Percentiles rank a stretch among this genome's conserved stretches.
Evolutionary conservation across 192 early-diverging fungal genomes (phyloP).

Genomic region (Chytriomyces sp.): DNA sequence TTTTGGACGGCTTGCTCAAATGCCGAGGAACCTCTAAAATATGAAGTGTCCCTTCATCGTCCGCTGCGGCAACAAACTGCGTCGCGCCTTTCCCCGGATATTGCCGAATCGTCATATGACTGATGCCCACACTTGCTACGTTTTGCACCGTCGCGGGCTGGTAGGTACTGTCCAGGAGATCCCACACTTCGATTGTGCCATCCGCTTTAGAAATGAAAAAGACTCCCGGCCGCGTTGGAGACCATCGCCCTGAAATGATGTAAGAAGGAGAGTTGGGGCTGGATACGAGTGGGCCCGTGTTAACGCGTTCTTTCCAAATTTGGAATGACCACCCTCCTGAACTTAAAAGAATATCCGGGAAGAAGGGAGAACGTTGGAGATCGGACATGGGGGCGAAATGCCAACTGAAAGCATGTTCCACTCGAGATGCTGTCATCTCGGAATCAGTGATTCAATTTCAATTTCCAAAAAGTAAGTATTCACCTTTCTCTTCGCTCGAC

Average conservation of each 20-base stretch:
- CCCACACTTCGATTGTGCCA: slow-evolving; percentile 65
- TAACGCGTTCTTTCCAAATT: slow-evolving; percentile 59
- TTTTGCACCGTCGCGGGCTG: slow-evolving; percentile 51
- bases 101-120: slow-evolving; percentile 52
- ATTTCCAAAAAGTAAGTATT: background rate
- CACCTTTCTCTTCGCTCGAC: slow-evolving; percentile 60
- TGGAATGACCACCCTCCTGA: slow-evolving; percentile 65
- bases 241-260: slow-evolving; percentile 59
- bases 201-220: slow-evolving; percentile 64
- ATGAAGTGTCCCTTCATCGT: slow-evolving; percentile 67
- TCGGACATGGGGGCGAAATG: slow-evolving; percentile 63
- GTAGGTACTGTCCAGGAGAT: slow-evolving; percentile 63
- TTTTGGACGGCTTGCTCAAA: slow-evolving; percentile 52
- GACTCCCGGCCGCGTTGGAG: slow-evolving; percentile 64
- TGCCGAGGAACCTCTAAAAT: slow-evolving; percentile 64
- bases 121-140: slow-evolving; percentile 53
- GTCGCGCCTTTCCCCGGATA: slow-evolving; percentile 44
- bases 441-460: slow-evolving; percentile 21
- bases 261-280: slow-evolving; percentile 39
- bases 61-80: slow-evolving; percentile 65
- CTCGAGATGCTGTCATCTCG: slow-evolving; percentile 49
- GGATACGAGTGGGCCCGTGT: slow-evolving; percentile 54
- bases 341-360: slow-evolving; percentile 61
- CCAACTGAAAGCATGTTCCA: slow-evolving; percentile 50
- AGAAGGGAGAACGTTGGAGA: slow-evolving; percentile 63